Evolutionary conservation across 2,329 filamentous ascomycete species (phyloP).

Genomic region (Myrmaecium sp.): DNA sequence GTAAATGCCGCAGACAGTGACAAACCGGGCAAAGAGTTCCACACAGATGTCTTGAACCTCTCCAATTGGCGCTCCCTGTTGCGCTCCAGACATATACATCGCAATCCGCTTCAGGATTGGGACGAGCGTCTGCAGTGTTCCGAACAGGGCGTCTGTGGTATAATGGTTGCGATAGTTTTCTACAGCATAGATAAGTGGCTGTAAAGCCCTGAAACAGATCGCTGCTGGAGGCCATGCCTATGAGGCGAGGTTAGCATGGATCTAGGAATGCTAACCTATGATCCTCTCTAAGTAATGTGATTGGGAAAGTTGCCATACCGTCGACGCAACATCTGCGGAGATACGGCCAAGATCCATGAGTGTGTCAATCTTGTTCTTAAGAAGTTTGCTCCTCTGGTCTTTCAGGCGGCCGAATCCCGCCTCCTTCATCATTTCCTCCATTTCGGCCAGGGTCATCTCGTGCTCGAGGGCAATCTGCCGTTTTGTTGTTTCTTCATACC

Average conservation of each 20-base stretch:
- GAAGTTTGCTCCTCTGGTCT: too few relatives aligned
- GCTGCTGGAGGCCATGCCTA: constrained; percentile 1
- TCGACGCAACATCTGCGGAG: too few relatives aligned
- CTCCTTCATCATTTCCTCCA: too few relatives aligned
- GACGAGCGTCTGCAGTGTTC: not conserved
- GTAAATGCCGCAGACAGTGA: not conserved
- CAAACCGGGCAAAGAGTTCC: not conserved
- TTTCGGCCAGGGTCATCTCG: too few relatives aligned
- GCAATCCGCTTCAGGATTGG: not conserved
- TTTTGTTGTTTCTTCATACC: too few relatives aligned
- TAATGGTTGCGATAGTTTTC: not conserved
- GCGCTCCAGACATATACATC: not conserved
- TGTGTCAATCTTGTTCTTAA: too few relatives aligned
- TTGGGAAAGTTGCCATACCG: too few relatives aligned
- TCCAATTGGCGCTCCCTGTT: not conserved
- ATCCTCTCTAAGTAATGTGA: too few relatives aligned
- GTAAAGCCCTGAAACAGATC: not conserved
- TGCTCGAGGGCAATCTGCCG: too few relatives aligned
- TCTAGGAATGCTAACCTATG: too few relatives aligned
- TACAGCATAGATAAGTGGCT: not conserved
- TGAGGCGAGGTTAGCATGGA: not conserved
- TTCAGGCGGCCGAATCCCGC: too few relatives aligned
- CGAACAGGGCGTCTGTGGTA: not conserved
- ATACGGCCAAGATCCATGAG: too few relatives aligned
- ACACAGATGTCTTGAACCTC: not conserved